Percentiles rank a stretch among this genome's conserved stretches.
phyloP scores from a whole-genome alignment of 306 rosid species.

The Crataegus laevigata region DNA sequence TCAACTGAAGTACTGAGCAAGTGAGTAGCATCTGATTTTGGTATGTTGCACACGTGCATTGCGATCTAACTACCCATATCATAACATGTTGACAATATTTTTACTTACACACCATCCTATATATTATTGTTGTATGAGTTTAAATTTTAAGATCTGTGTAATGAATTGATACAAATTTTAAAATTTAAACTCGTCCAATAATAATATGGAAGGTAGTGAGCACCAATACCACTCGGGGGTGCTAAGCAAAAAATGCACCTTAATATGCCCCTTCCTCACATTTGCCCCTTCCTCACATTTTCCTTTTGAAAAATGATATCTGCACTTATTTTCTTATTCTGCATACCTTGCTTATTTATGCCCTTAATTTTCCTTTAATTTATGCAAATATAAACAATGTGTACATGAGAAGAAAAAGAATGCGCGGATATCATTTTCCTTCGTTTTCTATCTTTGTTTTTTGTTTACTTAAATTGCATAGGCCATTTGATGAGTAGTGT shows the following conservation, averaged over 20 bases:
- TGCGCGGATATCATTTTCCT: neutral
- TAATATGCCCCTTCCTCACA: neutral
- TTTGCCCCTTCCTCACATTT: neutral
- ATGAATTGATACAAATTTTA: no score
- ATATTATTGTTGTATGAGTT: no score
- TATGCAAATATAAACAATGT: neutral
- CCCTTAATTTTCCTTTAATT: neutral
- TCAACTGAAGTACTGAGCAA: neutral
- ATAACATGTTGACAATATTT: neutral
- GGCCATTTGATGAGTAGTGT: neutral
- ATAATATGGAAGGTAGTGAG: fast-evolving
- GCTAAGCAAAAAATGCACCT: no score
- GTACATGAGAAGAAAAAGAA: neutral
- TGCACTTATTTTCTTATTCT: neutral
- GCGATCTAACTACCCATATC: neutral
- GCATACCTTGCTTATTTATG: no score
- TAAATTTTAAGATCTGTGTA: no score
- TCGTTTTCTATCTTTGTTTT: no score
- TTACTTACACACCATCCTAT: fast-evolving
- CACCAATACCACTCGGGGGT: fast-evolving
- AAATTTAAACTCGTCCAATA: no score
- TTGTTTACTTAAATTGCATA: neutral
- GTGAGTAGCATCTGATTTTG: neutral
- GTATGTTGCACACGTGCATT: neutral
- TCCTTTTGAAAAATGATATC: neutral